A percentile compares a stretch with the other conserved stretches of the same genome.
These are phyloP conservation scores for Schizophyllum amplum DNA, from an alignment of 1,284 basidiomycete genomes.

Conservation along the genomic window DNA sequence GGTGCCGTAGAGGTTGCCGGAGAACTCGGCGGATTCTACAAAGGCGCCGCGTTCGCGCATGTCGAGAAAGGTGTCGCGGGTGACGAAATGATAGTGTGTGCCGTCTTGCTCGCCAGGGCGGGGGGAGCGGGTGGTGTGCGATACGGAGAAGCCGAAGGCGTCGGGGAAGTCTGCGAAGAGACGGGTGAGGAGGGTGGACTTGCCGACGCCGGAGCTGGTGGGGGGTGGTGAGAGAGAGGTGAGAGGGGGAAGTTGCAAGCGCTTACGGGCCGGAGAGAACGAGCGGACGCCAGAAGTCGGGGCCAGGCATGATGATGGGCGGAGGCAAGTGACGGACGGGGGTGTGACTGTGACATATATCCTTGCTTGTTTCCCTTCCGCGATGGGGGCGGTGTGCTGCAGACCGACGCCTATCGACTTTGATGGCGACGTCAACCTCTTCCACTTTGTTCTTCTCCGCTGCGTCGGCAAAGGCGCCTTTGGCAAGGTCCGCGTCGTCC, in stretches of 20 bases:
- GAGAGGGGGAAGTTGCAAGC: slow-evolving; percentile 16
- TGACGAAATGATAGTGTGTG: slow-evolving; percentile 72
- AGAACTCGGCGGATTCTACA: slow-evolving; percentile 80
- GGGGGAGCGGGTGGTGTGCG: slow-evolving; percentile 89
- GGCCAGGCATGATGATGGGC: neutral
- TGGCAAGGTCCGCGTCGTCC: slow-evolving; percentile 97
- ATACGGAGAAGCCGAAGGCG: slow-evolving; percentile 91
- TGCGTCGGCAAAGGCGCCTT: slow-evolving; percentile 98
- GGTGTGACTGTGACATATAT: neutral
- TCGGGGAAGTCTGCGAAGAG: slow-evolving; percentile 82
- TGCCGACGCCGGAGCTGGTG: slow-evolving; percentile 89
- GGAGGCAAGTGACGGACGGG: neutral
- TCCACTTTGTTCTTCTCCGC: slow-evolving; percentile 91
- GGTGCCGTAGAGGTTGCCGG: slow-evolving; percentile 91
- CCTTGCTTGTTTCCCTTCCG: slow-evolving; percentile 4
- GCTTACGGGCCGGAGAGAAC: slow-evolving; percentile 63
- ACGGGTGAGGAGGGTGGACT: slow-evolving; percentile 83
- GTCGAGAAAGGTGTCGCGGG: slow-evolving; percentile 49
- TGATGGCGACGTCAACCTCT: slow-evolving; percentile 94
- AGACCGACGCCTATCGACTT: slow-evolving; percentile 91
- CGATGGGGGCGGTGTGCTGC: slow-evolving; percentile 82
- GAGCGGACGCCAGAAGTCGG: slow-evolving; percentile 44
- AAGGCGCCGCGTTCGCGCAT: slow-evolving; percentile 60
- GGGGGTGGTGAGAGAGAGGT: slow-evolving; percentile 67
- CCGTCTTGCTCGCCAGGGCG: slow-evolving; percentile 82